These are phyloP conservation scores for Pythium pyrilobum DNA, from an alignment of 352 stramenopile species.

Conservation along the genomic window DNA sequence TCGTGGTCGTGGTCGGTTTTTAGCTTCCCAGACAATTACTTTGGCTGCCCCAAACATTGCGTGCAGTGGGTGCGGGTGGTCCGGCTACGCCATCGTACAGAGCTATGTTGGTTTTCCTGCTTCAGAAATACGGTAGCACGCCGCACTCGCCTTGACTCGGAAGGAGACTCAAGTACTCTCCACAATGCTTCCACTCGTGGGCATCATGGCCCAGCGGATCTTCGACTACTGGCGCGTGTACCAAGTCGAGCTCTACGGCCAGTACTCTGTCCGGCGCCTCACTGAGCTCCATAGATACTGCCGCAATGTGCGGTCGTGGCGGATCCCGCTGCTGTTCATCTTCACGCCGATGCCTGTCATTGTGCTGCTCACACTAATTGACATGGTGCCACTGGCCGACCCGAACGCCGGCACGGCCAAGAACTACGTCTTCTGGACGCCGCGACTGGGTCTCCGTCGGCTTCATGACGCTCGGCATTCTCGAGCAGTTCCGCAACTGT, in stretches of 20 bases:
- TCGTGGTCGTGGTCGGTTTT: no score
- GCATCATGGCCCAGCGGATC: background rate
- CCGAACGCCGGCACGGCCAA: constrained; percentile 18
- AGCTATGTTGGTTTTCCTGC: no score
- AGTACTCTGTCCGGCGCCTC: constrained; percentile 4
- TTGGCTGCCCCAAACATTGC: no score
- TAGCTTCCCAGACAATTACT: no score
- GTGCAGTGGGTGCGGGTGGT: no score
- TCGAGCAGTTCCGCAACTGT: constrained; percentile 26
- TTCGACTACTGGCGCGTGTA: background rate
- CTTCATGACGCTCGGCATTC: constrained; percentile 26
- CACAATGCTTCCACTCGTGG: background rate
- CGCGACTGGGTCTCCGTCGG: constrained; percentile 25
- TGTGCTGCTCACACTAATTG: constrained; percentile 1
- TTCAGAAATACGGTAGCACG: no score
- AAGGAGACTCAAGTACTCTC: background rate
- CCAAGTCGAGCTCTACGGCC: constrained; percentile 14
- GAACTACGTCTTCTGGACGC: constrained; percentile 32
- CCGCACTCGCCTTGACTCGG: no score
- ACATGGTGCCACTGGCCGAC: background rate
- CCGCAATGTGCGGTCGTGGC: background rate
- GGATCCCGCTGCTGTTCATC: background rate
- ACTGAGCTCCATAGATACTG: background rate
- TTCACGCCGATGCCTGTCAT: constrained; percentile 5
- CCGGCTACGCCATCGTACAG: no score